Conservation (phyloP, 345 rosid species). For the Arabidopsis suecica region DNA sequence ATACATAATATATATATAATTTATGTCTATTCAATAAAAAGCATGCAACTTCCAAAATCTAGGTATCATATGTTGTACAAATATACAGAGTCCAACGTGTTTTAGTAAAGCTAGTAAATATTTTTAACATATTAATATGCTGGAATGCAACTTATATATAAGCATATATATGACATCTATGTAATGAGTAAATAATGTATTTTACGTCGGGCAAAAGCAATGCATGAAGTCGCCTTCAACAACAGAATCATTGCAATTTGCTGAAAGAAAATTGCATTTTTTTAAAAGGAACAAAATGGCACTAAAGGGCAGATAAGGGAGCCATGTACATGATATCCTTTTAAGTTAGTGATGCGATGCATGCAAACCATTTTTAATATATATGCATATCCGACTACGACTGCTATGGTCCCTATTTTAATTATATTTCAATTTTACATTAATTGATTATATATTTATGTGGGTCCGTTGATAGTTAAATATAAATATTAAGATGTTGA, state of each 20-base stretch:
- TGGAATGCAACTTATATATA: constrained; percentile 5
- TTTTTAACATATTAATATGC: background rate
- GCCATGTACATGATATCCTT: constrained; percentile 39
- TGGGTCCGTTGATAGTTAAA: constrained; percentile 14
- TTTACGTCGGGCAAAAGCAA: constrained; percentile 89
- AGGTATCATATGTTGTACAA: constrained; percentile 11
- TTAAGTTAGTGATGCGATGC: constrained; percentile 49
- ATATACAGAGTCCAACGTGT: background rate
- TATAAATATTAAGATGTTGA: constrained; percentile 27
- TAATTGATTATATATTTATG: background rate
- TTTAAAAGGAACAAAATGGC: constrained; percentile 30
- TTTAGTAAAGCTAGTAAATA: constrained; percentile 13
- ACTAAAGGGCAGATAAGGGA: constrained; percentile 43
- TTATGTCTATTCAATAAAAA: background rate
- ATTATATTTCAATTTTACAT: background rate
- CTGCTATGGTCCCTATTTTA: constrained; percentile 39
- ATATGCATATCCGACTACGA: constrained; percentile 39
- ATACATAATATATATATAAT: background rate
- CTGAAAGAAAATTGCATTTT: constrained; percentile 40
- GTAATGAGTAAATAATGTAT: constrained; percentile 26
- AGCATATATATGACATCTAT: background rate
- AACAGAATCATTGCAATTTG: constrained; percentile 50
- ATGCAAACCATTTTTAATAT: constrained; percentile 40
- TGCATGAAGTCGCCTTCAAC: constrained; percentile 84
- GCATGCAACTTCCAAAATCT: constrained; percentile 10